Conservation (phyloP, 139 green algal species). For the Chlamydomonas eustigma region DNA sequence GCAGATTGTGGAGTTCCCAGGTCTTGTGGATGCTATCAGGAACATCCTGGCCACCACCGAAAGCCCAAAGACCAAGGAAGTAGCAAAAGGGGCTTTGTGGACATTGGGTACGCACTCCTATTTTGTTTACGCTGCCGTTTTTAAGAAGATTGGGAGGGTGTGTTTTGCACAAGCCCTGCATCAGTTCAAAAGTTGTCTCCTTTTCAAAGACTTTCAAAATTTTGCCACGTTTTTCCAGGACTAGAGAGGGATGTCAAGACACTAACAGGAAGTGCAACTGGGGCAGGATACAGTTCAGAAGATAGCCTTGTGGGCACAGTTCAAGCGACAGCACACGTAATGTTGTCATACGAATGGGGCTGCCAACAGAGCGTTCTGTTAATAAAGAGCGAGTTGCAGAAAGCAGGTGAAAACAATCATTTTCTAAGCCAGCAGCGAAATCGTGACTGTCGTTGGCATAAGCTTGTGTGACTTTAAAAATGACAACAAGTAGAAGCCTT, state of each 20-base stretch:
- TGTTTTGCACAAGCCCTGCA: no score
- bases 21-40: slow-evolving; percentile 44
- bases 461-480: no score
- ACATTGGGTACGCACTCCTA: slow-evolving; percentile 44
- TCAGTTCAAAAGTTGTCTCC: no score
- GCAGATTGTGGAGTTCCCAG: neutral
- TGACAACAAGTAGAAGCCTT: no score
- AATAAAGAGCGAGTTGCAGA: slow-evolving; percentile 47
- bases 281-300: neutral
- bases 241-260: neutral
- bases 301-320: neutral
- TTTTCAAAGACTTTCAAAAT: no score
- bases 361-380: slow-evolving; percentile 44
- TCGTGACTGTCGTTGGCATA: no score
- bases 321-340: slow-evolving; percentile 28
- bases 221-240: neutral
- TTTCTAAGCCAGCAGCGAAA: no score
- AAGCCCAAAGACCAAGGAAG: slow-evolving; percentile 37
- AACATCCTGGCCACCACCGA: slow-evolving; percentile 31
- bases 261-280: neutral
- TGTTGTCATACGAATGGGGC: slow-evolving; percentile 57
- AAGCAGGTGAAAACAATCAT: slow-evolving; percentile 30
- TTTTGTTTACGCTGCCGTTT: no score
- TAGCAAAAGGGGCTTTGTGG: slow-evolving; percentile 49
- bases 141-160: no score